Evolutionary conservation across 2,329 filamentous ascomycete genomes (phyloP).

Genomic region (Trichophaea hybrida): DNA sequence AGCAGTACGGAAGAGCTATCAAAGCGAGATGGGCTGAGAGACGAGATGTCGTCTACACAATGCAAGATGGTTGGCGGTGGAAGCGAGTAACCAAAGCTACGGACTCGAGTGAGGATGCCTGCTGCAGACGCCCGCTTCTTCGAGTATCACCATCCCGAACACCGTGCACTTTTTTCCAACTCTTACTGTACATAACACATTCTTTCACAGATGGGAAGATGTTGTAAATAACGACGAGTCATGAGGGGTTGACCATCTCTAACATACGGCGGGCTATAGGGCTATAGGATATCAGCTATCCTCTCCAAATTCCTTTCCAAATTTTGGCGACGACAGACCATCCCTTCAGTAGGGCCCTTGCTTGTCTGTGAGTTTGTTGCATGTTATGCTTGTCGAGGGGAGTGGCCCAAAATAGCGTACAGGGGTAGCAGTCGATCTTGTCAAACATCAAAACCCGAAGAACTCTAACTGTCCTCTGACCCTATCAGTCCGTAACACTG

Average conservation of each 20-base stretch:
- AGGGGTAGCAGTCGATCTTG: neutral
- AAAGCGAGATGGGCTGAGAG: neutral
- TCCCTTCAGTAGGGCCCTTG: neutral
- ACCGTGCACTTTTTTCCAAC: neutral
- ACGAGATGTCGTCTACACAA: neutral
- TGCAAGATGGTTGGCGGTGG: neutral
- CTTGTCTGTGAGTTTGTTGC: neutral
- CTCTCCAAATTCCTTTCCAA: no score
- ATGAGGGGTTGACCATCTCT: neutral
- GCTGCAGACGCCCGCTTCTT: neutral
- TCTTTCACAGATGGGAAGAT: neutral
- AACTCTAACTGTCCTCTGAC: neutral
- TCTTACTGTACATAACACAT: neutral
- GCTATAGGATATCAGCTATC: neutral
- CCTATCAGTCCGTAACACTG: neutral
- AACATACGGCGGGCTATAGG: neutral
- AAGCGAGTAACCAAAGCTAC: conserved; percentile 4
- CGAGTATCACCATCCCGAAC: neutral
- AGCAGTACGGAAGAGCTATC: neutral
- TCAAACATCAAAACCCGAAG: neutral
- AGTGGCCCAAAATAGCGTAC: neutral
- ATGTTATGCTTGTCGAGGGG: neutral
- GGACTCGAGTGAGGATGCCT: neutral
- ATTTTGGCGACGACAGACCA: no score
- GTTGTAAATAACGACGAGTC: neutral